Conservation (phyloP, 768 basidiomycete genomes). For the Plicaturopsis crispa region DNA sequence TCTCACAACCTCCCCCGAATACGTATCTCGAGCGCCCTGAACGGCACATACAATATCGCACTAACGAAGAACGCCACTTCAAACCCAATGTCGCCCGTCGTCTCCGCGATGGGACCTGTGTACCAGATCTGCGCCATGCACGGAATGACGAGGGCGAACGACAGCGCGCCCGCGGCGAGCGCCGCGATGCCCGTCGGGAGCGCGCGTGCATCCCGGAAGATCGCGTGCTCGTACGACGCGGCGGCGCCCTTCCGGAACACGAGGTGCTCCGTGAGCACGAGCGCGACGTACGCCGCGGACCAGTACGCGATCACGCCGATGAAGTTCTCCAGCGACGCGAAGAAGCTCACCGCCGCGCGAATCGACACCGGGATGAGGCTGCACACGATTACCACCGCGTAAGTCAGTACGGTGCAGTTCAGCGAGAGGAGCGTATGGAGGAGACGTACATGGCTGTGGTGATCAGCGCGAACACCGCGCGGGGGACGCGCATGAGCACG, state of each 20-base stretch:
- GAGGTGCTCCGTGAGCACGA: slow-evolving; percentile 61
- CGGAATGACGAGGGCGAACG: slow-evolving; percentile 52
- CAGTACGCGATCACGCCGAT: slow-evolving; percentile 66
- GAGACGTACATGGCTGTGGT: slow-evolving; percentile 56
- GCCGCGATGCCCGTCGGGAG: slow-evolving; percentile 64
- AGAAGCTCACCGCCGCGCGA: slow-evolving; percentile 62
- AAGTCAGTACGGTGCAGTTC: slow-evolving; percentile 2
- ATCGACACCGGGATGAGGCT: slow-evolving; percentile 67
- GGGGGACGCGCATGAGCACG: slow-evolving; percentile 46
- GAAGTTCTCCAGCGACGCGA: slow-evolving; percentile 54
- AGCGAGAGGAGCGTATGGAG: slow-evolving; percentile 1
- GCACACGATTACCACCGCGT: background rate
- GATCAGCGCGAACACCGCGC: slow-evolving; percentile 62
- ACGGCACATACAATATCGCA: slow-evolving; percentile 41
- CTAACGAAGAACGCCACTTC: slow-evolving; percentile 48
- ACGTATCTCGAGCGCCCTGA: slow-evolving; percentile 43
- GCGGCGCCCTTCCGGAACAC: slow-evolving; percentile 50
- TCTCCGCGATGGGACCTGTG: slow-evolving; percentile 55
- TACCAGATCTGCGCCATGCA: slow-evolving; percentile 71
- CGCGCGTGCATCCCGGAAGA: slow-evolving; percentile 45
- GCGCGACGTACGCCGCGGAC: slow-evolving; percentile 47
- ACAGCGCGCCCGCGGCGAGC: slow-evolving; percentile 36
- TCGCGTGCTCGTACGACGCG: slow-evolving; percentile 34
- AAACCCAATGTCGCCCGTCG: slow-evolving; percentile 67
- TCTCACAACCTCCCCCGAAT: no score